Base-by-base conservation (phyloP, 495 filamentous ascomycete genomes). In the Xylaria scruposa region DNA sequence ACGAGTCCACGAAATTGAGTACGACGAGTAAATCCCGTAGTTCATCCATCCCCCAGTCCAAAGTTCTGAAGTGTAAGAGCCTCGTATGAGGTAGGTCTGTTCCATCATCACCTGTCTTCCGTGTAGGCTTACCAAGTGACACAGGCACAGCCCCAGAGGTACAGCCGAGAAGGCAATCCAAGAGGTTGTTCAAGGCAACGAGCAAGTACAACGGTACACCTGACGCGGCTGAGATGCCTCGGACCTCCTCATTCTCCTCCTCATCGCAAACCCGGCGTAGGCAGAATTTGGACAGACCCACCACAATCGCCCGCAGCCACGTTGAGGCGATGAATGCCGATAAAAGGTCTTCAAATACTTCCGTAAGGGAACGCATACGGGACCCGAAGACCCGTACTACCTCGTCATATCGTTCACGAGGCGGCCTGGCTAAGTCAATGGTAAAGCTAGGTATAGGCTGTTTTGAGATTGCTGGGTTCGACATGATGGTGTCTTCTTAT, bases 21-120 rank as follows among this genome's bases (percentile, higher is more conserved):
- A 86, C 83, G 6, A 91, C 87, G 38, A 91, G 76, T 40, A 91
- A 70, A 26, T 83, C 78, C 24, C 90, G 83, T 38, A 92, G 77
- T 15, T 77, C 74, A 71, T 90, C 85, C 90, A 92, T 92, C 0
- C 82, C 87, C 90, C 90, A 92, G 74, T 92, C 90, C 60, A 92
- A 77, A 3, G 89, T 91, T 10, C 90, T 81, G 73, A 91, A 92
- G 78, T 92, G 90, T 71, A 91, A 71, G 83, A 91, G 87, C 38
- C 59, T 67, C 7, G 70, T 49, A 0, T 15, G 38, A 24, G 44
- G 31, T 8, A 38, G 15, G 33, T n/a, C 40, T 40, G 51, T 38
- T 4, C 21, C 44, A 44, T 33, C 67, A 47, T n/a, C 40, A 29
- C 9, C 33, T 33, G 21, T n/a, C 3, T 24, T 40, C 21, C 38